phyloP scores from a whole-genome alignment of 495 filamentous ascomycete species.

The Tuber brumale region DNA sequence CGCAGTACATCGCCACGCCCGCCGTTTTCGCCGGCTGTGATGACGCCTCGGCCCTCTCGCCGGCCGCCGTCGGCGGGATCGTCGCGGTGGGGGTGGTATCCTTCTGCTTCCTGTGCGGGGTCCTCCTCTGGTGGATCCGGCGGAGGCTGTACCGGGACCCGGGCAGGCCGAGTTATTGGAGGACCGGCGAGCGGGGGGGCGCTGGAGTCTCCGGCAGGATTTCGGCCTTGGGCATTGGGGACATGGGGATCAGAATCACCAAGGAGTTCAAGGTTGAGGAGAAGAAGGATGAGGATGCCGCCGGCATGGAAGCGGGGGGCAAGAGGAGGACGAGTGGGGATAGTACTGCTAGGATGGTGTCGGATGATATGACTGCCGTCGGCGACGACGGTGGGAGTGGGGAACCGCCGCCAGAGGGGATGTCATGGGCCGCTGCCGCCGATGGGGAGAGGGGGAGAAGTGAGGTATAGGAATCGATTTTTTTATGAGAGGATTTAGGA shows the following conservation, averaged over 20 bases:
- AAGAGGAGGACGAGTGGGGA: neutral
- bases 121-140: constrained; percentile 18
- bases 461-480: neutral
- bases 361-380: neutral
- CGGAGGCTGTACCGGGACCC: constrained; percentile 27
- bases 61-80: constrained; percentile 16
- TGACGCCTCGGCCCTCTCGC: constrained; percentile 12
- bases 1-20: constrained; percentile 15
- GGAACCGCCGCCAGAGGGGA: neutral
- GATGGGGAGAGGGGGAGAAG: neutral
- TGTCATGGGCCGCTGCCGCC: neutral
- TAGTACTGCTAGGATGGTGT: neutral
- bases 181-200: neutral
- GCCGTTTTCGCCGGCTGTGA: constrained; percentile 32
- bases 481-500: neutral
- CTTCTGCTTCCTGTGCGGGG: constrained; percentile 13
- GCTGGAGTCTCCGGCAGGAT: neutral
- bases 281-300: neutral
- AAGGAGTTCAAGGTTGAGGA: constrained; percentile 21
- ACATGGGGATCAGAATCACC: constrained; percentile 22
- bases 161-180: neutral
- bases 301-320: neutral
- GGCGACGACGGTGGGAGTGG: neutral
- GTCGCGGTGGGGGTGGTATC: constrained; percentile 18
- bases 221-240: neutral